Evolutionary conservation across 2,329 filamentous ascomycete genomes (phyloP).

Genomic region (Verticillium nubilum): DNA sequence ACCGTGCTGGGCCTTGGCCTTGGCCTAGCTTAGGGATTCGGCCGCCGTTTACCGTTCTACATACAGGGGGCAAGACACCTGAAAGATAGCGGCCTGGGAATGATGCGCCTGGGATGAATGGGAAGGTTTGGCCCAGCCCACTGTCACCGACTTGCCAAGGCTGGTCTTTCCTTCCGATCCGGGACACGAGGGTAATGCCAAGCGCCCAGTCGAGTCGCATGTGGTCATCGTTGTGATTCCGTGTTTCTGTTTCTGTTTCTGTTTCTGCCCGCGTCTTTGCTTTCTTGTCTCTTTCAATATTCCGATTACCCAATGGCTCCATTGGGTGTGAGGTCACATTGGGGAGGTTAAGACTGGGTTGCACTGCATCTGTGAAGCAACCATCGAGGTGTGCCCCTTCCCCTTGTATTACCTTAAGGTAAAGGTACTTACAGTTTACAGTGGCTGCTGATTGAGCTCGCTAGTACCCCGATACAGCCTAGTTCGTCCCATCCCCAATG

Average conservation of each 20-base stretch:
- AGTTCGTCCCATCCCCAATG: background rate
- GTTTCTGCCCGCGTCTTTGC: background rate
- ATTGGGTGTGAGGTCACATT: no score
- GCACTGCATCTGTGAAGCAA: no score
- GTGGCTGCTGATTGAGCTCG: background rate
- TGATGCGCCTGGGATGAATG: background rate
- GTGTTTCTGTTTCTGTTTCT: background rate
- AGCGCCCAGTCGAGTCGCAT: background rate
- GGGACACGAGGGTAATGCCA: background rate
- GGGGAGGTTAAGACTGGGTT: no score
- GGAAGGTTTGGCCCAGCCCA: background rate
- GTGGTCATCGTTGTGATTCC: background rate
- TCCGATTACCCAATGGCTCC: background rate
- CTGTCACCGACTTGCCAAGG: background rate
- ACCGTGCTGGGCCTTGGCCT: background rate
- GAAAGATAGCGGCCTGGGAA: background rate
- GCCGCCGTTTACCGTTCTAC: background rate
- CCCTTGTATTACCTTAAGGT: no score
- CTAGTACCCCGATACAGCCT: background rate
- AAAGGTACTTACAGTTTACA: no score
- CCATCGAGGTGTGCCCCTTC: no score
- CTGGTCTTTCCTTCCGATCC: background rate
- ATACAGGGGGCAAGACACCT: background rate
- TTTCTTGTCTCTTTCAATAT: background rate
- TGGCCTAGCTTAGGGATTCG: background rate